A percentile compares a stretch with the other conserved stretches of the same genome.
These are phyloP conservation scores for Hemileccinum hortonii DNA, from an alignment of 1,284 basidiomycete genomes.

Conservation along the genomic window DNA sequence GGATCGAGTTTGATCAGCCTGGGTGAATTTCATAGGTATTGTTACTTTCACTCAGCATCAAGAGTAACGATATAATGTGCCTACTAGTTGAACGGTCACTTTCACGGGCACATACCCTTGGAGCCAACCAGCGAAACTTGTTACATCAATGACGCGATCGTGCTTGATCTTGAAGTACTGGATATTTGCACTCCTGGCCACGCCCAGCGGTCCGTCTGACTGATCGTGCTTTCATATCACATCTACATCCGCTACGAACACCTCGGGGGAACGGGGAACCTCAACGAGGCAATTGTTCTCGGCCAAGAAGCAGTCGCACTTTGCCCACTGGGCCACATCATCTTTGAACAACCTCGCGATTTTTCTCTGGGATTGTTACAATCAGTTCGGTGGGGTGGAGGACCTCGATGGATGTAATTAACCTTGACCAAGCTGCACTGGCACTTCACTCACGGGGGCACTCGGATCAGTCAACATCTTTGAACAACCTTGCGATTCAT, in stretches of 20 bases:
- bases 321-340: background rate
- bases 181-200: background rate
- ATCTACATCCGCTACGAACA: background rate
- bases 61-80: background rate
- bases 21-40: background rate
- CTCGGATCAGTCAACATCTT: too few relatives aligned
- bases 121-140: too few relatives aligned
- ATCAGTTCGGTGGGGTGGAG: background rate
- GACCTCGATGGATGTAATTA: too few relatives aligned
- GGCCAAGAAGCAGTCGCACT: background rate
- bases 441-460: too few relatives aligned
- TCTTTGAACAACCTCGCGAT: background rate
- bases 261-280: too few relatives aligned
- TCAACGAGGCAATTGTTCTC: background rate
- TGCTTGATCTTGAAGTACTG: background rate
- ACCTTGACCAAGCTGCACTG: too few relatives aligned
- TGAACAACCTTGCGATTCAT: too few relatives aligned
- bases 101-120: background rate
- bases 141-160: background rate
- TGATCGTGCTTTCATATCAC: too few relatives aligned
- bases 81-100: background rate
- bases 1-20: background rate
- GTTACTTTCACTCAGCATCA: background rate
- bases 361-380: background rate
- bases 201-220: too few relatives aligned